These are phyloP conservation scores for Lavandula angustifolia DNA, from an alignment of 257 asterid genomes.

Conservation along the genomic window DNA sequence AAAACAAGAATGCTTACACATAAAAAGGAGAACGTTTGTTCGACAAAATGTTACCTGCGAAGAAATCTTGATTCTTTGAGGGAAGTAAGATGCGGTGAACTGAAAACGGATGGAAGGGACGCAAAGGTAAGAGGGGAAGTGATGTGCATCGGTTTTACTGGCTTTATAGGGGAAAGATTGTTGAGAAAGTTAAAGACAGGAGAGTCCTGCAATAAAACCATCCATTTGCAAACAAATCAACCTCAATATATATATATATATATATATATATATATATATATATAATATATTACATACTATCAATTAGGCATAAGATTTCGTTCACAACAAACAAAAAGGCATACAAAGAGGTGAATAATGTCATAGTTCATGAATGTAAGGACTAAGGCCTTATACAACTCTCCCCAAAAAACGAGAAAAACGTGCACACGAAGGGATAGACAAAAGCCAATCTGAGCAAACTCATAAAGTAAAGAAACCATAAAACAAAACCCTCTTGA, in stretches of 20 bases:
- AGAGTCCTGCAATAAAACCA: conserved; percentile 66
- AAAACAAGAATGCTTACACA: neutral
- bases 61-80: conserved; percentile 55
- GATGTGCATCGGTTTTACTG: conserved; percentile 54
- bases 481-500: neutral
- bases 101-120: conserved; percentile 71
- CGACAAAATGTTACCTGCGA: conserved; percentile 53
- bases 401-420: no score
- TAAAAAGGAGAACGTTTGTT: neutral
- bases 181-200: conserved; percentile 76
- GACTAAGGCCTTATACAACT: no score
- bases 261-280: neutral
- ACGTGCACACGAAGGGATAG: no score
- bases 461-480: conserved; percentile 9
- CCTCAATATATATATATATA: neutral
- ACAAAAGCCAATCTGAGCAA: neutral
- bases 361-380: neutral
- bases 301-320: neutral
- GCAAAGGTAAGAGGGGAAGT: conserved; percentile 62
- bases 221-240: neutral
- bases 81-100: conserved; percentile 73
- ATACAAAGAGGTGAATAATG: neutral
- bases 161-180: conserved; percentile 85
- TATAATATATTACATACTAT: neutral
- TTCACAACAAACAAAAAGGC: neutral